phyloP scores from a whole-genome alignment of 2,329 filamentous ascomycete genomes.

The Alternaria sp. region DNA sequence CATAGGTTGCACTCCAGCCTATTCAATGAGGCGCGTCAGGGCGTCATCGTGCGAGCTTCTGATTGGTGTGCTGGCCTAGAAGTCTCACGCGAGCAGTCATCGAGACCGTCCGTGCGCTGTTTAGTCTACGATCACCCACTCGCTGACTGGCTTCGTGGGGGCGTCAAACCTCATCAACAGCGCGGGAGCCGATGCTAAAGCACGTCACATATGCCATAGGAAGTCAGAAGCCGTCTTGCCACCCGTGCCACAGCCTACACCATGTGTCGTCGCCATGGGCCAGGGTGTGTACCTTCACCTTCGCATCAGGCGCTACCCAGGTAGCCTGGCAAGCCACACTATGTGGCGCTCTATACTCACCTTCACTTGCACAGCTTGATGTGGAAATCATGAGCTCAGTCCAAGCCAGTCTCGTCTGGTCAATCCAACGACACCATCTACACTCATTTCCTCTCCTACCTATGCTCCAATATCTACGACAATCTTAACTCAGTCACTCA shows the following conservation, averaged over 20 bases:
- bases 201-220: not conserved
- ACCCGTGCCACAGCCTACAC: not conserved
- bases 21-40: conserved; percentile 16
- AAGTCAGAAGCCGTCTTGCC: not conserved
- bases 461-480: not conserved
- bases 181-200: not conserved
- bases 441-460: not conserved
- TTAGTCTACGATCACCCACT: conserved; percentile 7
- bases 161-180: not conserved
- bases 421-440: not conserved
- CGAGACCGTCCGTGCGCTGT: conserved; percentile 14
- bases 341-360: not conserved
- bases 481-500: not conserved
- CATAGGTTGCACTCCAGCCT: conserved; percentile 13
- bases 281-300: conserved; percentile 17
- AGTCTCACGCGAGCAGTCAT: conserved; percentile 27
- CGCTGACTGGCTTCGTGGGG: conserved; percentile 18
- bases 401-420: not conserved
- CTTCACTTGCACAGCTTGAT: conserved; percentile 15
- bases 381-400: not conserved
- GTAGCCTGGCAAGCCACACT: not conserved
- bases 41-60: conserved; percentile 16
- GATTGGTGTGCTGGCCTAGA: conserved; percentile 16
- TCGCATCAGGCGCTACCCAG: not conserved
- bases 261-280: not conserved